Evolutionary conservation across 1,139 yeast species (phyloP).

Genomic region (Hyphopichia khmerensis): DNA sequence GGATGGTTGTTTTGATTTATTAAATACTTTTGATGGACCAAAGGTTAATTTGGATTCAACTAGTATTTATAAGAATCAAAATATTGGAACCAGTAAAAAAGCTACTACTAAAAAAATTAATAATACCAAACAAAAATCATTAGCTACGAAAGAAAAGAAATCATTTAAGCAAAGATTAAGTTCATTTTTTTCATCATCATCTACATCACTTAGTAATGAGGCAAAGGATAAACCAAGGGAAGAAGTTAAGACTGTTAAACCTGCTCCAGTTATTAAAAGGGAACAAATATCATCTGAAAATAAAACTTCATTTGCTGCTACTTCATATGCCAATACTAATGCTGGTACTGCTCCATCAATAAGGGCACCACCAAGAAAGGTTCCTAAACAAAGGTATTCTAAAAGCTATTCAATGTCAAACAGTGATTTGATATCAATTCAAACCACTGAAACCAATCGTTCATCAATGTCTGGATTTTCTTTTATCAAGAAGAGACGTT

Average conservation of each 20-base stretch:
- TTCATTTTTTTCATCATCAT: slow-evolving; percentile 19
- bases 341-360: not conserved
- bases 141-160: slow-evolving; percentile 14
- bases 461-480: slow-evolving; percentile 37
- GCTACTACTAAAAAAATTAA: slow-evolving; percentile 9
- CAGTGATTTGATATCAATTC: slow-evolving; percentile 27
- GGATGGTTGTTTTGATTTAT: slow-evolving; percentile 18
- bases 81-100: not conserved
- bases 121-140: slow-evolving; percentile 5
- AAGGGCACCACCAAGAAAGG: not conserved
- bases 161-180: slow-evolving; percentile 29
- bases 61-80: not conserved
- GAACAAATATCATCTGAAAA: not conserved
- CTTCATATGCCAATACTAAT: slow-evolving; percentile 1
- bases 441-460: slow-evolving; percentile 23
- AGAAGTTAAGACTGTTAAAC: not conserved
- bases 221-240: not conserved
- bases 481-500: slow-evolving; percentile 19
- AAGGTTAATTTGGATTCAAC: not conserved
- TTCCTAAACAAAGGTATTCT: not conserved
- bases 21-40: slow-evolving; percentile 15
- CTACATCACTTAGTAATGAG: slow-evolving; percentile 1
- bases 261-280: not conserved
- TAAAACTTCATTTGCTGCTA: slow-evolving; percentile 4
- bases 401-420: not conserved